Percentiles rank a stretch among this genome's conserved stretches.
Conservation (phyloP, 164 flowering plant species). For the Cinnamomum micranthum region DNA sequence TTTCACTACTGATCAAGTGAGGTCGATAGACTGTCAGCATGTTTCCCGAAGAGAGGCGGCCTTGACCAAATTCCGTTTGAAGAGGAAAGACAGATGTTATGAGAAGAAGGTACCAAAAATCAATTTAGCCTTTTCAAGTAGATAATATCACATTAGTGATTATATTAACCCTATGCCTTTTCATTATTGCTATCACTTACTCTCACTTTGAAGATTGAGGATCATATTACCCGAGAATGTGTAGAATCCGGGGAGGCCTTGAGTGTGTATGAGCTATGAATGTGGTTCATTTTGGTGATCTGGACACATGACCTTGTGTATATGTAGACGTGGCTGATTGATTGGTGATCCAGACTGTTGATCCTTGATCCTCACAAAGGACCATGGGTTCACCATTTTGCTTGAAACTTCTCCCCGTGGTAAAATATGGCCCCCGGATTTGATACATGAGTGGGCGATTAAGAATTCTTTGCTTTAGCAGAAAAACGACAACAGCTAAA, state of each 20-base stretch:
- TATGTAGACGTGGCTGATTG: too few species aligned
- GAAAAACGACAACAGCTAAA: not conserved
- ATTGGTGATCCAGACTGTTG: not conserved
- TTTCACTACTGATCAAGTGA: slow-evolving; percentile 17
- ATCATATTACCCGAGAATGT: not conserved
- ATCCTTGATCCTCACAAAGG: not conserved
- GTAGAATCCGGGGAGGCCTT: not conserved
- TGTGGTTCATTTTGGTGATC: not conserved
- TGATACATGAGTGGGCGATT: not conserved
- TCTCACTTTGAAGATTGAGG: not conserved
- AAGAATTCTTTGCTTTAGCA: not conserved
- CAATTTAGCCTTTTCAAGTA: too few species aligned
- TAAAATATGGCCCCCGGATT: not conserved
- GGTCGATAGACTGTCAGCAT: slow-evolving; percentile 24
- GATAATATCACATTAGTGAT: not conserved
- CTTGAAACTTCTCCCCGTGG: not conserved
- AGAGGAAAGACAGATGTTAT: slow-evolving; percentile 92
- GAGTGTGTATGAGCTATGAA: not conserved
- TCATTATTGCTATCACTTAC: too few species aligned
- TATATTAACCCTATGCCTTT: too few species aligned
- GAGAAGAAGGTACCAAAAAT: slow-evolving; percentile 66
- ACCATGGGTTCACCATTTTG: not conserved
- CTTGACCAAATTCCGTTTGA: slow-evolving; percentile 73
- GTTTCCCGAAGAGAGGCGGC: slow-evolving; percentile 84
- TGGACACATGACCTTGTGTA: too few species aligned